These are phyloP conservation scores for Hydrangea macrophylla DNA, from an alignment of 148 eudicot species.

Conservation along the genomic window DNA sequence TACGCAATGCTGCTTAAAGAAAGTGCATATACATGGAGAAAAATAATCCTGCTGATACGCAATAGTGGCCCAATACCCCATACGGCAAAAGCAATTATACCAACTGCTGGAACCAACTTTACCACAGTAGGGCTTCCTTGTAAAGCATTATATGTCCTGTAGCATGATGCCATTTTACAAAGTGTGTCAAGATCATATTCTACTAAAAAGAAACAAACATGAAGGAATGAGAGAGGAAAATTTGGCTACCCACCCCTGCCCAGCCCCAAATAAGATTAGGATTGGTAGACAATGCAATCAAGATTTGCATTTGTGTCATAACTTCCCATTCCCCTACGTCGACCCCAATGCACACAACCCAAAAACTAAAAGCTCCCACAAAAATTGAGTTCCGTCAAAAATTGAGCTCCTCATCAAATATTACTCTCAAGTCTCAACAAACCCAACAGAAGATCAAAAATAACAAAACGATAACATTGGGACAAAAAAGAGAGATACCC, in stretches of 20 bases:
- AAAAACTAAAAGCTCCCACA: no score
- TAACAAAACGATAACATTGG: no score
- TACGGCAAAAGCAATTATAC: constrained; percentile 47
- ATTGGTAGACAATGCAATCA: no score
- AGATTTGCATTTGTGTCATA: no score
- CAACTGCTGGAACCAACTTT: constrained; percentile 48
- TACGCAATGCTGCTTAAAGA: constrained; percentile 12
- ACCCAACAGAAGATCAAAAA: no score
- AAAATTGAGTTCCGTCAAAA: no score
- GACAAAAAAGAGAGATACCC: no score
- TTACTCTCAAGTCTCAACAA: no score
- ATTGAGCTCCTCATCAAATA: no score
- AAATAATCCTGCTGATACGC: constrained; percentile 31
- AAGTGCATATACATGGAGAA: constrained; percentile 42
- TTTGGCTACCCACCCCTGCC: background rate
- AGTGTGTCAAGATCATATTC: background rate
- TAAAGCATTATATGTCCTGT: constrained; percentile 54
- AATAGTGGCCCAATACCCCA: constrained; percentile 54
- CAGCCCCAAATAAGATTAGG: background rate
- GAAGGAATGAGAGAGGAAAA: background rate
- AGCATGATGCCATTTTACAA: constrained; percentile 21
- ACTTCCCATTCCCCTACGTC: no score
- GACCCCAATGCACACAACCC: no score
- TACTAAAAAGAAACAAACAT: background rate
- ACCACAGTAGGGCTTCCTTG: constrained; percentile 44